Base-by-base conservation (phyloP, 345 rosid species). In the Gossypium australe region DNA sequence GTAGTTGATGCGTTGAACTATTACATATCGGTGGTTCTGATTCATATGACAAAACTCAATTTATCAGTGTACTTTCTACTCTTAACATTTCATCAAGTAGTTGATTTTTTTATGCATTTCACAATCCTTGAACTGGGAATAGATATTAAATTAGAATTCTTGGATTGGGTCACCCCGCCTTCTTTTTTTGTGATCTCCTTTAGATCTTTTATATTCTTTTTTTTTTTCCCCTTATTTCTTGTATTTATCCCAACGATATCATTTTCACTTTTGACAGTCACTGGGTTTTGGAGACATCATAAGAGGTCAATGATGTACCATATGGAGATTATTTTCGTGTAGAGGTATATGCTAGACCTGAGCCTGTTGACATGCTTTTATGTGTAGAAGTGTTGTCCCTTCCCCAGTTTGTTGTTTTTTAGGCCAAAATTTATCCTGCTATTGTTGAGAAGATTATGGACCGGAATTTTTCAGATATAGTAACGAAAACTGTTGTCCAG, bases 321-420 rank as follows among this genome's bases (percentile, higher is more conserved):
- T 91, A 85, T 79, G 99, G 89, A 79, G 99, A 95, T 88, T 86
- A 89, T 80, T 95, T 95, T 79, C 82, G 78, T 0, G 97, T 95
- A 53, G 88, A 95, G 99, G 99, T 95, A 93, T 34, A 71, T n/a
- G 55, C 67, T 79, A 66, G 57, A 61, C 41, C 66, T 58, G 38
- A 57, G 52, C 48, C 16, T 11, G 58, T 49, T 49, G 49, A 61
- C 62, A 63, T 49, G 4, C 44, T 52, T 64, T 11, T 58, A 72
- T 3, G 66, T 44, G 52, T 61, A 8, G 57, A 43, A 65, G 13
- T 25, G 44, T 55, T 44, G n/a, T 24, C 11, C 3, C 4, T 62
- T 56, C 38, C 20, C 69, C 34, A 13, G 44, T 51, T 71, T 72
- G 38, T 41, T 7, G 12, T 11, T 73, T 34, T 55, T 27, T 47